These are phyloP conservation scores for Diaporthe destruens DNA, from an alignment of 2,329 filamentous ascomycete genomes.

Conservation along the genomic window DNA sequence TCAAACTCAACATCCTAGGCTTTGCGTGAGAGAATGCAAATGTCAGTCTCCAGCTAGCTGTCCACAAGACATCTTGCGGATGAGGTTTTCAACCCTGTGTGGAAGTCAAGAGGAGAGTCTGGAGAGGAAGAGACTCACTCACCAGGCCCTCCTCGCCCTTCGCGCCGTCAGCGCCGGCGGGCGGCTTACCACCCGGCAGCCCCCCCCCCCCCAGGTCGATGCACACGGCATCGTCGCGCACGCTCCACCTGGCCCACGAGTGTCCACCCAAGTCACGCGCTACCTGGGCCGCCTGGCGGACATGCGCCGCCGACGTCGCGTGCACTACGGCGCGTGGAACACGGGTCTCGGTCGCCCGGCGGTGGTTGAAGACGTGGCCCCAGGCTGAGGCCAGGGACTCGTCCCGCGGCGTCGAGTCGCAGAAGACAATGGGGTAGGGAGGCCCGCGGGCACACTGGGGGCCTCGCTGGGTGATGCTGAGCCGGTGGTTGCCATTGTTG, in stretches of 20 bases:
- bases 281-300: constrained; percentile 54
- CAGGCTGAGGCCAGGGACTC: constrained; percentile 43
- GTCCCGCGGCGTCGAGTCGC: constrained; percentile 42
- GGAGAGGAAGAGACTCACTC: constrained; percentile 47
- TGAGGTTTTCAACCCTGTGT: too few species aligned
- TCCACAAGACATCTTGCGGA: neutral
- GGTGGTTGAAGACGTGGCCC: constrained; percentile 60
- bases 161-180: neutral
- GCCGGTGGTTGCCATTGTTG: constrained; percentile 3
- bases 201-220: constrained; percentile 52
- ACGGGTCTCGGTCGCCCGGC: constrained; percentile 48
- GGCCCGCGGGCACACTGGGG: neutral
- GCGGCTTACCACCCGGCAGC: constrained; percentile 42
- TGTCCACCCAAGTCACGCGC: constrained; percentile 58
- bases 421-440: constrained; percentile 43
- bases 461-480: neutral
- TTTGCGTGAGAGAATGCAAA: neutral
- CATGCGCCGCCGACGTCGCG: constrained; percentile 51
- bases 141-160: constrained; percentile 14
- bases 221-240: constrained; percentile 58
- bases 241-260: constrained; percentile 60
- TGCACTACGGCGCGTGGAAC: constrained; percentile 57
- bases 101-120: too few species aligned
- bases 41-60: neutral
- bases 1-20: neutral